Evolutionary conservation across 2,329 filamentous ascomycete species (phyloP).

Genomic region (Colletotrichum tropicale): DNA sequence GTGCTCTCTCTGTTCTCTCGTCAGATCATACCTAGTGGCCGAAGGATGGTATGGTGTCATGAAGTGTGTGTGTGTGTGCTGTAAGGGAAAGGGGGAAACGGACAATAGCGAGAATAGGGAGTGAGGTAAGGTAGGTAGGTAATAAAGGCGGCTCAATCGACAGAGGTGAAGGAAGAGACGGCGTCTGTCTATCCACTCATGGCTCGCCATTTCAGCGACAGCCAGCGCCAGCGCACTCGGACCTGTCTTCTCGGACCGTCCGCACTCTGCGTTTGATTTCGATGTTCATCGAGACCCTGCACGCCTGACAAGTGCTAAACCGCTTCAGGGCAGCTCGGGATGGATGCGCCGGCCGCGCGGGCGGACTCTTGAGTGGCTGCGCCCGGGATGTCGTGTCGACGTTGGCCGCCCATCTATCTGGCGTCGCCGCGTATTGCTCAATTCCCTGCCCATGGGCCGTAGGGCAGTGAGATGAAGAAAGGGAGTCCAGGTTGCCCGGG

Average conservation of each 20-base stretch:
- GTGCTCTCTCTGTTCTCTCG: neutral
- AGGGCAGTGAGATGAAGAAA: neutral
- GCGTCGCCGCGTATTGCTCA: neutral
- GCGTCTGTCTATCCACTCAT: neutral
- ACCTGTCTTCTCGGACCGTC: constrained; percentile 5
- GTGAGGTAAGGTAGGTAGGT: neutral
- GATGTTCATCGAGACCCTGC: constrained; percentile 18
- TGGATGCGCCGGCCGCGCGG: constrained; percentile 13
- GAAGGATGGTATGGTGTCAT: neutral
- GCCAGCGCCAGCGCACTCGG: neutral
- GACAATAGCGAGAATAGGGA: neutral
- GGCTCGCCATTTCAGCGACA: neutral
- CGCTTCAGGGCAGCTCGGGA: constrained; percentile 6
- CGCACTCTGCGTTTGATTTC: constrained; percentile 17
- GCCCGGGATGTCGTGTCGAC: neutral
- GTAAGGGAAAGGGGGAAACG: neutral
- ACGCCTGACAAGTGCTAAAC: constrained; percentile 13
- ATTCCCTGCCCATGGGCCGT: neutral
- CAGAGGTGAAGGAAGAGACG: neutral
- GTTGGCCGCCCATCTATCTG: neutral
- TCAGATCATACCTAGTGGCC: neutral
- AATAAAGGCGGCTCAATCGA: neutral
- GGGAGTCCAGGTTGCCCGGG: neutral
- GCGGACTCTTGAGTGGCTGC: constrained; percentile 1
- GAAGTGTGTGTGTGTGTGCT: neutral